Evolutionary conservation across 768 basidiomycete species (phyloP).

Genomic region (Kwoniella botswanensis): DNA sequence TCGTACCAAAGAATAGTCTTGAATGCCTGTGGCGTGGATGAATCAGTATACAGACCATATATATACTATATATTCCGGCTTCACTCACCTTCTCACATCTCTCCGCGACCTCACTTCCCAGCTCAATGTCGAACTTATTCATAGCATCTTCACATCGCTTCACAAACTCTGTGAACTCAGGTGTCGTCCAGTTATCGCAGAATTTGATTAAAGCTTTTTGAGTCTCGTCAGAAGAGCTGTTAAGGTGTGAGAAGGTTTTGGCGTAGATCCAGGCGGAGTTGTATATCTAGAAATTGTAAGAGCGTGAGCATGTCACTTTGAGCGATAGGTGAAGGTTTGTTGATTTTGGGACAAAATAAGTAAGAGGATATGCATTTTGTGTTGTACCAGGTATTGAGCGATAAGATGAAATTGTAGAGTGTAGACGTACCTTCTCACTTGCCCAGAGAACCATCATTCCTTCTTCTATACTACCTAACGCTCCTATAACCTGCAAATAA

Average conservation of each 20-base stretch:
- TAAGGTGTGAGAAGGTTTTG: slow-evolving; percentile 8
- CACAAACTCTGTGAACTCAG: slow-evolving; percentile 55
- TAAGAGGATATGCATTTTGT: too few species aligned
- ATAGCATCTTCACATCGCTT: slow-evolving; percentile 41
- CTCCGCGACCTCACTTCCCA: slow-evolving; percentile 18
- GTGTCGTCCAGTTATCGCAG: slow-evolving; percentile 68
- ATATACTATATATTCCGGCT: too few species aligned
- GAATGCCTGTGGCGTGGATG: slow-evolving; percentile 22
- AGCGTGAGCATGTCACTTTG: too few species aligned
- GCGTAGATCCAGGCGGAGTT: slow-evolving; percentile 71
- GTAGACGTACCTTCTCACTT: slow-evolving; percentile 69
- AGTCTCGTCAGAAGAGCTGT: slow-evolving; percentile 10
- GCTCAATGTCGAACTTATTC: slow-evolving; percentile 50
- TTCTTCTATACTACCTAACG: slow-evolving; percentile 64
- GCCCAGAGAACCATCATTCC: slow-evolving; percentile 76
- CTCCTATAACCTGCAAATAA: slow-evolving; percentile 67
- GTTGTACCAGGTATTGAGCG: too few species aligned
- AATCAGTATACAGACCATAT: background rate
- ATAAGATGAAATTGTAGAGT: too few species aligned
- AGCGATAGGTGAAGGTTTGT: too few species aligned
- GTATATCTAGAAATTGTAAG: slow-evolving; percentile 64
- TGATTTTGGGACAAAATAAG: too few species aligned
- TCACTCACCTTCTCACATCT: slow-evolving; percentile 31
- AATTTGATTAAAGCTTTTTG: slow-evolving; percentile 61
- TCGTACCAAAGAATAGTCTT: slow-evolving; percentile 28